Conservation (phyloP, 2,329 filamentous ascomycete genomes). For the Diplodia seriata region DNA sequence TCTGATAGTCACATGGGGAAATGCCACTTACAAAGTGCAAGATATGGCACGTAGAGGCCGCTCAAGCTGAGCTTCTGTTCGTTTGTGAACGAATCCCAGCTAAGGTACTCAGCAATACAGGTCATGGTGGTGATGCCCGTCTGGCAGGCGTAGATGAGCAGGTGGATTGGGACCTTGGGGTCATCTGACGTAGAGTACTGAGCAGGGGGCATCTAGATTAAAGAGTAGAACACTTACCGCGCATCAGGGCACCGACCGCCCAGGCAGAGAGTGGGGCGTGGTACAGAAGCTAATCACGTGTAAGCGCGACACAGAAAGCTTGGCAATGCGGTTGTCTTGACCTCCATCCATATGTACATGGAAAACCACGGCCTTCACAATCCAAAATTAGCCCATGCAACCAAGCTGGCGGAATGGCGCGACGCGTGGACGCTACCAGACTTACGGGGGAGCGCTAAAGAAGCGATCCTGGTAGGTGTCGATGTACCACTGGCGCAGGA, state of each 20-base stretch:
- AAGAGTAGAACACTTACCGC: slow-evolving; percentile 47
- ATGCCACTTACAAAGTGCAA: slow-evolving; percentile 34
- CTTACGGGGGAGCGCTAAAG: slow-evolving; percentile 63
- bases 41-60: slow-evolving; percentile 50
- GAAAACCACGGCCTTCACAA: slow-evolving; percentile 59
- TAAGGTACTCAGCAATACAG: slow-evolving; percentile 67
- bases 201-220: neutral
- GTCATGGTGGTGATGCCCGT: slow-evolving; percentile 67
- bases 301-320: slow-evolving; percentile 22
- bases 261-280: slow-evolving; percentile 68
- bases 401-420: neutral
- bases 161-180: slow-evolving; percentile 63
- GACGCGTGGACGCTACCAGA: neutral
- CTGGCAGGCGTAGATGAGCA: slow-evolving; percentile 66
- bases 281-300: slow-evolving; percentile 52
- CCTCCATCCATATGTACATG: slow-evolving; percentile 64
- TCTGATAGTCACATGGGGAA: neutral
- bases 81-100: slow-evolving; percentile 53
- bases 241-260: slow-evolving; percentile 62
- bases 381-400: neutral
- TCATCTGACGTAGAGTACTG: slow-evolving; percentile 57
- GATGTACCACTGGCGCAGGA: slow-evolving; percentile 64
- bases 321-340: slow-evolving; percentile 13
- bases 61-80: slow-evolving; percentile 43
- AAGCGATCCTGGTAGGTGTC: slow-evolving; percentile 68